These are phyloP conservation scores for Ogataea thermomethanolica DNA, from an alignment of 805 yeast genomes.

Conservation along the genomic window DNA sequence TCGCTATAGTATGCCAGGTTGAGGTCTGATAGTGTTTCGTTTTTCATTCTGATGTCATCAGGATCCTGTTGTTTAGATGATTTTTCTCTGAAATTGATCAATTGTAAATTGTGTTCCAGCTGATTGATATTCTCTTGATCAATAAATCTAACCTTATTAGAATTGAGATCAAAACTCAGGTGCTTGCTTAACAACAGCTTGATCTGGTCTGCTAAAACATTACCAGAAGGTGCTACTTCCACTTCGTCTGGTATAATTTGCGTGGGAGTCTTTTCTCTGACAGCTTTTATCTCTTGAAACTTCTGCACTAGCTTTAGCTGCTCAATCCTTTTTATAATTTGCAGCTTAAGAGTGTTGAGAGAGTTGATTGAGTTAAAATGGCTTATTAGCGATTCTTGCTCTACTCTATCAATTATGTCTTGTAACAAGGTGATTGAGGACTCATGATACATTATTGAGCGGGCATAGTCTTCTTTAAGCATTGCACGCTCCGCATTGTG, in stretches of 20 bases:
- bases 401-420: slow-evolving; percentile 17
- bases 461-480: slow-evolving; percentile 38
- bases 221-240: neutral
- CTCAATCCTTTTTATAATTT: slow-evolving; percentile 23
- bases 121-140: slow-evolving; percentile 27
- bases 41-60: slow-evolving; percentile 31
- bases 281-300: slow-evolving; percentile 12
- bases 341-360: slow-evolving; percentile 20
- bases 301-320: slow-evolving; percentile 21
- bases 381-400: slow-evolving; percentile 11
- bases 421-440: slow-evolving; percentile 36
- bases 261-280: slow-evolving; percentile 1
- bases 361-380: slow-evolving; percentile 24
- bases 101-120: slow-evolving; percentile 31
- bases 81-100: slow-evolving; percentile 29
- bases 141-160: slow-evolving; percentile 24
- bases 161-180: slow-evolving; percentile 23
- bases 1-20: slow-evolving; percentile 31
- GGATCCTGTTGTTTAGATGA: slow-evolving; percentile 16
- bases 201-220: slow-evolving; percentile 13
- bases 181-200: slow-evolving; percentile 24
- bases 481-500: slow-evolving; percentile 51
- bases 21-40: slow-evolving; percentile 25
- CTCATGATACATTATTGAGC: slow-evolving; percentile 39
- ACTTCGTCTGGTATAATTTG: no score